Conservation (phyloP, 2,329 filamentous ascomycete genomes). For the Aspergillus sp. region DNA sequence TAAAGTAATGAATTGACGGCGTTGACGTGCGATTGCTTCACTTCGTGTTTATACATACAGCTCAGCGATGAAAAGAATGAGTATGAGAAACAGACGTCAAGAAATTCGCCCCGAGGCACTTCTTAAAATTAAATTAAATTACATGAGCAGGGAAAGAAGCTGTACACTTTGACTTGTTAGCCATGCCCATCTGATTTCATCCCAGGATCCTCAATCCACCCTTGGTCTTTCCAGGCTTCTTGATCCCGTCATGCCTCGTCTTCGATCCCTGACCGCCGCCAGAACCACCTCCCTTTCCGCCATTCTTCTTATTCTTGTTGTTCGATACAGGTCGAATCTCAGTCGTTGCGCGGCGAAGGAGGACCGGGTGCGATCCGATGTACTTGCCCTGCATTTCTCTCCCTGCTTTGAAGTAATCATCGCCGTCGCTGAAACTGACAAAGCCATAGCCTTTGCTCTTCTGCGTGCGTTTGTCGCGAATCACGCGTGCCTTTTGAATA, state of each 20-base stretch:
- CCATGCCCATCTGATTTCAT: slow-evolving; percentile 28
- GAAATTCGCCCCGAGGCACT: background rate
- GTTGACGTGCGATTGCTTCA: background rate
- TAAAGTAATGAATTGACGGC: background rate
- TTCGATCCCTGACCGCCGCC: slow-evolving; percentile 45
- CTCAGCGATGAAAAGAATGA: too few relatives aligned
- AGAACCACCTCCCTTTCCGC: slow-evolving; percentile 35
- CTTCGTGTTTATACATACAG: background rate
- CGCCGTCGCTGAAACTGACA: slow-evolving; percentile 91
- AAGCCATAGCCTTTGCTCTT: slow-evolving; percentile 98
- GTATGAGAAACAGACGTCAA: background rate
- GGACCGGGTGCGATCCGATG: slow-evolving; percentile 93
- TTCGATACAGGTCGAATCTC: slow-evolving; percentile 82
- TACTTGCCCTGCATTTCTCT: slow-evolving; percentile 99
- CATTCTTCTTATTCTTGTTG: slow-evolving; percentile 65
- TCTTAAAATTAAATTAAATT: background rate
- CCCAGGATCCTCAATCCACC: slow-evolving; percentile 51
- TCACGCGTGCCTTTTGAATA: slow-evolving; percentile 88
- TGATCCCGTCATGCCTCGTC: slow-evolving; percentile 49
- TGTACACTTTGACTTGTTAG: background rate
- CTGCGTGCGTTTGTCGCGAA: slow-evolving; percentile 92
- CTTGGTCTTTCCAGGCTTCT: slow-evolving; percentile 52
- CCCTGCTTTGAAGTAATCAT: slow-evolving; percentile 94
- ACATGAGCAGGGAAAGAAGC: background rate
- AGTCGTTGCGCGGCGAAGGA: slow-evolving; percentile 84